phyloP scores from a whole-genome alignment of 805 yeast genomes.

The Teunomyces panamensis region DNA sequence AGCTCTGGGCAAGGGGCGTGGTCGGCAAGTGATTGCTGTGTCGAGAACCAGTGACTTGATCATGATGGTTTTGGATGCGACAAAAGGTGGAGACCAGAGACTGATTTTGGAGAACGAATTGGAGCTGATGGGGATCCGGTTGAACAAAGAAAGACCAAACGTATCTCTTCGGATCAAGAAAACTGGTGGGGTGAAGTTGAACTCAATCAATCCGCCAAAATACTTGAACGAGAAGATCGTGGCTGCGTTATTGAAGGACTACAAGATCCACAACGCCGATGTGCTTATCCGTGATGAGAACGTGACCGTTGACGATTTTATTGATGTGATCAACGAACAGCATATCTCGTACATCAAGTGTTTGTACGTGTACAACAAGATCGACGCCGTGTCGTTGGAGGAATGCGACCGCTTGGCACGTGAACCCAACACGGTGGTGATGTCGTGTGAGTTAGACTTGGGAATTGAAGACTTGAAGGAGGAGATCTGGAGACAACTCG shows the following conservation, averaged over 20 bases:
- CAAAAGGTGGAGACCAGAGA: conserved; percentile 88
- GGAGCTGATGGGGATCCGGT: conserved; percentile 89
- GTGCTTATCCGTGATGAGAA: conserved; percentile 86
- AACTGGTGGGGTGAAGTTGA: conserved; percentile 89
- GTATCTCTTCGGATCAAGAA: conserved; percentile 74
- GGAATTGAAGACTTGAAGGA: conserved; percentile 87
- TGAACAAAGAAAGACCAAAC: conserved; percentile 76
- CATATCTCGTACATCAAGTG: conserved; percentile 89
- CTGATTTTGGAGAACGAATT: conserved; percentile 82
- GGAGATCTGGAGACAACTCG: conserved; percentile 88
- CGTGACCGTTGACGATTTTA: conserved; percentile 86
- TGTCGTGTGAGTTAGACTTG: conserved; percentile 85
- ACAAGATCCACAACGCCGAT: conserved; percentile 89
- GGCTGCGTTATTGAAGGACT: conserved; percentile 74
- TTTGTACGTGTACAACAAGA: conserved; percentile 89
- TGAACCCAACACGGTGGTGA: conserved; percentile 88
- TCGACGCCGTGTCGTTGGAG: conserved; percentile 92
- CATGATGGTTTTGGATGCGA: conserved; percentile 92
- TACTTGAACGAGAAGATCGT: conserved; percentile 79
- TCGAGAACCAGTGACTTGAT: conserved; percentile 93
- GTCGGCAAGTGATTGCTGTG: conserved; percentile 93
- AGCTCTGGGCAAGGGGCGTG: conserved; percentile 95
- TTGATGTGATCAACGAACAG: conserved; percentile 83
- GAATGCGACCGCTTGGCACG: conserved; percentile 92
- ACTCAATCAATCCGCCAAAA: conserved; percentile 77